These are phyloP conservation scores for Colletotrichum gigasporum DNA, from an alignment of 2,329 filamentous ascomycete genomes.

Conservation along the genomic window DNA sequence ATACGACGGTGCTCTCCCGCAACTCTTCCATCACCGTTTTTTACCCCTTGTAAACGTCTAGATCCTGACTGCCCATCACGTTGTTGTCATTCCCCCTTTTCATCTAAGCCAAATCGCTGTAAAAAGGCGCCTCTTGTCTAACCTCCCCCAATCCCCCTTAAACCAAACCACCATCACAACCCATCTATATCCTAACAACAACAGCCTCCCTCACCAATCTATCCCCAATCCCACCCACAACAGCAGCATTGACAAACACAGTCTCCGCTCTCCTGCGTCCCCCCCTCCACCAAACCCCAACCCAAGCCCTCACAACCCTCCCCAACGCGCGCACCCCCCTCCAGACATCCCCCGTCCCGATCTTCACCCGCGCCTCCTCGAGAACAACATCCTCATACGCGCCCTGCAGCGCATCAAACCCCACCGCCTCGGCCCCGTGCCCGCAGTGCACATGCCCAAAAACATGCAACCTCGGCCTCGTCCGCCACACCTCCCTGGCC, in stretches of 20 bases:
- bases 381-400: constrained; percentile 35
- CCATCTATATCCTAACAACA: constrained; percentile 9
- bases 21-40: no score
- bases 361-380: not conserved
- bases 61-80: no score
- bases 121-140: no score
- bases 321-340: not conserved
- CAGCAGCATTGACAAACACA: constrained; percentile 19
- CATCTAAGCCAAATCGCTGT: no score
- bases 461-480: constrained; percentile 44
- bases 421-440: constrained; percentile 41
- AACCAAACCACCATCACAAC: no score
- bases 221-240: not conserved
- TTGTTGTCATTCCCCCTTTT: no score
- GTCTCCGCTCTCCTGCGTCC: not conserved
- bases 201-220: constrained; percentile 1
- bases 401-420: constrained; percentile 40
- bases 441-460: constrained; percentile 50
- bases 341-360: not conserved
- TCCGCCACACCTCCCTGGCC: constrained; percentile 40
- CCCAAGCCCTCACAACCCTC: not conserved
- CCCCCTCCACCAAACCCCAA: constrained; percentile 6
- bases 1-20: no score
- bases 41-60: no score
- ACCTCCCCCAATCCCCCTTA: no score